Evolutionary conservation across 1,139 yeast species (phyloP).

Genomic region (Suhomyces atakaporum): DNA sequence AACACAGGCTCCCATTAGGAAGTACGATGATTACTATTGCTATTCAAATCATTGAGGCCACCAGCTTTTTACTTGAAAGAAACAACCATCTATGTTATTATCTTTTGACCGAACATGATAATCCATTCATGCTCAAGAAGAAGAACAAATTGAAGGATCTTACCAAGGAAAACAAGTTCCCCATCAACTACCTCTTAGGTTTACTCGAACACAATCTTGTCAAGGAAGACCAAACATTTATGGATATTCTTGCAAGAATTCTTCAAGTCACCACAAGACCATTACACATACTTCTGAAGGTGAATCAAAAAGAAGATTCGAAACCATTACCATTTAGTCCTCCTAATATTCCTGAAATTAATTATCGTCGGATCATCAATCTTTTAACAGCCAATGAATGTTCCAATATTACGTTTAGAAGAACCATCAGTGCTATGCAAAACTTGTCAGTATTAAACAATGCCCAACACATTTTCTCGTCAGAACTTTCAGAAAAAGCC

Average conservation of each 20-base stretch:
- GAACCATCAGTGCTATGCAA: slow-evolving; percentile 82
- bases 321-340: slow-evolving; percentile 42
- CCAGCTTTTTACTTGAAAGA: slow-evolving; percentile 70
- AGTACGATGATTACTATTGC: slow-evolving; percentile 72
- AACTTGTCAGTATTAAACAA: slow-evolving; percentile 64
- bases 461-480: slow-evolving; percentile 66
- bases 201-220: slow-evolving; percentile 65
- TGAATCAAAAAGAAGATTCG: slow-evolving; percentile 15
- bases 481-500: slow-evolving; percentile 70
- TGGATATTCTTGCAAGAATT: slow-evolving; percentile 76
- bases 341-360: slow-evolving; percentile 67
- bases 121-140: slow-evolving; percentile 51
- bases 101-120: slow-evolving; percentile 81
- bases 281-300: slow-evolving; percentile 50
- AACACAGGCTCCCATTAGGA: slow-evolving; percentile 53
- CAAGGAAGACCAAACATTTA: slow-evolving; percentile 68
- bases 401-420: slow-evolving; percentile 81
- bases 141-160: slow-evolving; percentile 42
- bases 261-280: slow-evolving; percentile 80
- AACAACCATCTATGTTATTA: slow-evolving; percentile 72
- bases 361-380: slow-evolving; percentile 63
- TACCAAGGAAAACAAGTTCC: slow-evolving; percentile 56
- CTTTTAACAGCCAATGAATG: slow-evolving; percentile 85
- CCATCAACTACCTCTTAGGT: slow-evolving; percentile 67
- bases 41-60: slow-evolving; percentile 74